Evolutionary conservation across 2,329 filamentous ascomycete genomes (phyloP), one percentile per base, ranked within the genome.

Genomic region (Fusarium longipes): DNA sequence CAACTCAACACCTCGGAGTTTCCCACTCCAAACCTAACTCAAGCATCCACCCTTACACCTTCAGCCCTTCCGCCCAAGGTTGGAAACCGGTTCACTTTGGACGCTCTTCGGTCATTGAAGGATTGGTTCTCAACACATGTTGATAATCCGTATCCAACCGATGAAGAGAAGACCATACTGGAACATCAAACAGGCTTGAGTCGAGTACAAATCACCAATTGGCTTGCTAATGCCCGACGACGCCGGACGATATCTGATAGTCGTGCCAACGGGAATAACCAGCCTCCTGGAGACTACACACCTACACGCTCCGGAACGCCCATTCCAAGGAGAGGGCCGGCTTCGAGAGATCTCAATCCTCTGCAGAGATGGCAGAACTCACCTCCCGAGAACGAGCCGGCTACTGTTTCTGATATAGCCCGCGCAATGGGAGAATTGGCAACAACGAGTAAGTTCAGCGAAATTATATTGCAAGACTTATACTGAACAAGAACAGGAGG

Each of bases 221-320:
- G 93, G 93, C 86, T 96, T 44, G 92, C 93, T 53, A 96, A 96
- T 77, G 92, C 92, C 52, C 87, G 93, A 39, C 86, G 93, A 59
- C 85, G 93, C 63, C 88, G 91, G 66, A 36, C 35, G 5, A 96
- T 94, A 79, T 86, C 39, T 82, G 80, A 81, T 6, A 81, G 30
- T 5, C 48, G 29, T 11, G 36, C n/a, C 27, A 22, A 11, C 33
- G 29, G 42, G 18, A 12, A 63, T 8, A 14, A 11, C 2, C 30
- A 18, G 24, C 17, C 33, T 5, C 44, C 52, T 6, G 44, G 43
- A 10, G 52, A 38, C 4, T 45, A 63, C 14, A 57, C 57, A 82
- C 5, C 85, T 89, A 63, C 82, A 87, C 58, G 89, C 91, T 45
- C 87, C 85, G 30, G 74, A 77, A 52, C 65, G 35, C 49, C 71